Conservation (phyloP, 2,329 filamentous ascomycete genomes). For the Neophaeococcomyces mojaviensis region DNA sequence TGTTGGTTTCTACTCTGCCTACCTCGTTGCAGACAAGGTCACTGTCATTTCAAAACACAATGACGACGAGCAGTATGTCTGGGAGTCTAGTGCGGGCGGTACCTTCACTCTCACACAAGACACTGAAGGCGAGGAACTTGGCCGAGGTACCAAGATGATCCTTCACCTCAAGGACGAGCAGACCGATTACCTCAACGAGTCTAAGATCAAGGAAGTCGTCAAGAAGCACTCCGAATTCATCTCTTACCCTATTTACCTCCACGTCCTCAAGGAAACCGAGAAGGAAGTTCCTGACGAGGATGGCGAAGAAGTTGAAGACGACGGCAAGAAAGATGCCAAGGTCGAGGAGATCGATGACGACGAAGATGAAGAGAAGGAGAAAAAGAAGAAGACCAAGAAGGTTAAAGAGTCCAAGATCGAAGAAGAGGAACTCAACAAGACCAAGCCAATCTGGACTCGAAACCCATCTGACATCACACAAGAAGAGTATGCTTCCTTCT, state of each 20-base stretch:
- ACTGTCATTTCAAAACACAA: slow-evolving; percentile 98
- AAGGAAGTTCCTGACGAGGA: slow-evolving; percentile 97
- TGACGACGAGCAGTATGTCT: slow-evolving; percentile 99
- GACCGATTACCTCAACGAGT: slow-evolving; percentile 95
- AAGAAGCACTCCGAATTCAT: slow-evolving; percentile 99
- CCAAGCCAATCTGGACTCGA: slow-evolving; percentile 99
- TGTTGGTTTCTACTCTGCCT: slow-evolving; percentile 99
- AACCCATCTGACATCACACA: slow-evolving; percentile 91
- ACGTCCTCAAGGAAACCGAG: slow-evolving; percentile 98
- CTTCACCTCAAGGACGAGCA: slow-evolving; percentile 99
- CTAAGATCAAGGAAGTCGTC: slow-evolving; percentile 99
- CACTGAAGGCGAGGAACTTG: slow-evolving; percentile 81
- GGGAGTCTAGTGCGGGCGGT: slow-evolving; percentile 95
- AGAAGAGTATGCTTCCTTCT: slow-evolving; percentile 98
- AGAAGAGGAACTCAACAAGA: slow-evolving; percentile 99
- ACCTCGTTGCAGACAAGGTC: slow-evolving; percentile 96
- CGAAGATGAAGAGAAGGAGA: slow-evolving; percentile 75
- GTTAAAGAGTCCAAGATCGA: slow-evolving; percentile 97
- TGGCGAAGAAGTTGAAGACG: slow-evolving; percentile 59
- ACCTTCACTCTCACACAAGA: slow-evolving; percentile 92
- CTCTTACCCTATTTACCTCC: slow-evolving; percentile 99
- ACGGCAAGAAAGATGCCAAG: slow-evolving; percentile 70
- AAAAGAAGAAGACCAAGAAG: slow-evolving; percentile 98
- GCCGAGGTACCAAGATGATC: slow-evolving; percentile 95
- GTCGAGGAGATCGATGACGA: slow-evolving; percentile 86